Conservation (phyloP, 176 grass and related monocot species). For the Lolium multiflorum region DNA sequence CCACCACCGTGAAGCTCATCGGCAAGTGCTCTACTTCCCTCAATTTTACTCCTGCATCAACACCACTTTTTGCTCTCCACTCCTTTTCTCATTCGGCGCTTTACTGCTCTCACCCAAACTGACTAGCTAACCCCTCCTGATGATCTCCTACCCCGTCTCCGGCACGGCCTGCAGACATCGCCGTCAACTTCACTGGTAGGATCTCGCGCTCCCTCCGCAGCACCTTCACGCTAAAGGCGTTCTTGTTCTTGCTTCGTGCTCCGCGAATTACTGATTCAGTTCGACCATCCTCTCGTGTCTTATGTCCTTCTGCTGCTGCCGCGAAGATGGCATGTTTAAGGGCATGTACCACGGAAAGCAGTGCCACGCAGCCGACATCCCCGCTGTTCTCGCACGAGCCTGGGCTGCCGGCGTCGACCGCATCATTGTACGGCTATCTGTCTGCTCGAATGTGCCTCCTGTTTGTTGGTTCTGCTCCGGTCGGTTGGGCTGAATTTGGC, state of each 20-base stretch:
- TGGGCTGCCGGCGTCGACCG: constrained; percentile 89
- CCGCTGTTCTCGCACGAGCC: constrained; percentile 74
- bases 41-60: neutral
- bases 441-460: neutral
- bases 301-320: neutral
- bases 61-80: neutral
- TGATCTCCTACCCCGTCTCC: constrained; percentile 33
- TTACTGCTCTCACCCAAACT: constrained; percentile 15
- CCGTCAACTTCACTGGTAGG: constrained; percentile 88
- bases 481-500: neutral
- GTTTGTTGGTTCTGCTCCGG: constrained; percentile 1
- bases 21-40: constrained; percentile 56
- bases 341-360: constrained; percentile 92
- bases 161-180: constrained; percentile 72
- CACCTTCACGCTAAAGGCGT: neutral
- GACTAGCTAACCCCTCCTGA: constrained; percentile 15
- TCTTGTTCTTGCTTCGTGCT: neutral
- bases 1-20: constrained; percentile 74
- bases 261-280: neutral
- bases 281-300: neutral
- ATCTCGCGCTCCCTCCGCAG: neutral
- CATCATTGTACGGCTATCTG: constrained; percentile 63
- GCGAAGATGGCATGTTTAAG: constrained; percentile 96
- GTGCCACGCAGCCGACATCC: constrained; percentile 79
- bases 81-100: neutral